Conservation (phyloP, 2,329 filamentous ascomycete species). For the Fusarium austroafricanum region DNA sequence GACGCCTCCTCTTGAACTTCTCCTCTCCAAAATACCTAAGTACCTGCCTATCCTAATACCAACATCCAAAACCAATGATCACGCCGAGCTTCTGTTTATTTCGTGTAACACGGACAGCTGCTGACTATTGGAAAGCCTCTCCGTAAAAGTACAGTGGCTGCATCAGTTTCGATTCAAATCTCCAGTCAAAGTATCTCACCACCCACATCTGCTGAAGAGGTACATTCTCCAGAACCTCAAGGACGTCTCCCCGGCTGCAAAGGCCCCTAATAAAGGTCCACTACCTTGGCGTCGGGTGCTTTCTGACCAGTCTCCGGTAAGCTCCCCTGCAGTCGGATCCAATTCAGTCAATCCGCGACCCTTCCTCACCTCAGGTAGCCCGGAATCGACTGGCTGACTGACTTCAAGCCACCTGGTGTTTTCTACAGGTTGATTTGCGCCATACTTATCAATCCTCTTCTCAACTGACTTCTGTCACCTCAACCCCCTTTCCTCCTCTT, state of each 20-base stretch:
- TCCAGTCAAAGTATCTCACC: slow-evolving; percentile 20
- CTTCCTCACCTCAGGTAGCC: slow-evolving; percentile 46
- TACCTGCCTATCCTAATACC: no score
- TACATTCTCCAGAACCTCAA: slow-evolving; percentile 26
- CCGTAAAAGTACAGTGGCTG: slow-evolving; percentile 16
- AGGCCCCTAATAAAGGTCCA: slow-evolving; percentile 19
- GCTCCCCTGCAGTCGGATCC: slow-evolving; percentile 45
- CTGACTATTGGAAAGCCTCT: slow-evolving; percentile 23
- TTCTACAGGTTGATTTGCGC: slow-evolving; percentile 47
- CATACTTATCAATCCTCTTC: slow-evolving; percentile 37
- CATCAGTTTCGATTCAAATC: slow-evolving; percentile 21
- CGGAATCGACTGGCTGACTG: slow-evolving; percentile 43
- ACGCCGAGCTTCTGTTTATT: not conserved
- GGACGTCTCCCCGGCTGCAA: slow-evolving; percentile 8
- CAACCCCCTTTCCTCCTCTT: slow-evolving; percentile 35
- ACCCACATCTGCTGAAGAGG: slow-evolving; percentile 12
- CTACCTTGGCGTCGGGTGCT: slow-evolving; percentile 33
- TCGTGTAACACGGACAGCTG: slow-evolving; percentile 1
- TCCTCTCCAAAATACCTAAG: not conserved
- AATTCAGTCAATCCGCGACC: slow-evolving; percentile 43
- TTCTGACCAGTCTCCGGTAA: slow-evolving; percentile 38
- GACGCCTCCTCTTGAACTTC: not conserved
- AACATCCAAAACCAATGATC: not conserved
- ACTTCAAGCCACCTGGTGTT: slow-evolving; percentile 51
- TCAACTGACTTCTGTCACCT: slow-evolving; percentile 28